Evolutionary conservation across 768 basidiomycete species (phyloP).

Genomic region (Lactarius psammicola): DNA sequence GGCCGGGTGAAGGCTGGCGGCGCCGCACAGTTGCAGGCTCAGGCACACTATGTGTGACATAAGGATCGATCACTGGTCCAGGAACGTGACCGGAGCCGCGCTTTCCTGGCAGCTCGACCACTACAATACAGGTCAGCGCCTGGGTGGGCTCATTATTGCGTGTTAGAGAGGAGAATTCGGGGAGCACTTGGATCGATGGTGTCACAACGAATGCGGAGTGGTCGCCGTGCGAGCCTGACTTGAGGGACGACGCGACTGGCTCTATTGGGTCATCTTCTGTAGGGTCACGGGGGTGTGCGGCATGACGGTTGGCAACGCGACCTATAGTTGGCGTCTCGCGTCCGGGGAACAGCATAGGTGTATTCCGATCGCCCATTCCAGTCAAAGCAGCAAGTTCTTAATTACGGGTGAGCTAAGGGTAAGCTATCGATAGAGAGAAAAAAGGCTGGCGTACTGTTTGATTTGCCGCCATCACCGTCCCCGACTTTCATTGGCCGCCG

Average conservation of each 20-base stretch:
- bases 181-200: constrained; percentile 89
- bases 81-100: constrained; percentile 40
- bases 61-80: constrained; percentile 46
- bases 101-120: constrained; percentile 87
- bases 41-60: constrained; percentile 31
- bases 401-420: constrained; percentile 22
- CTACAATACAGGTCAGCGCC: constrained; percentile 89
- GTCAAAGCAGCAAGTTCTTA: constrained; percentile 92
- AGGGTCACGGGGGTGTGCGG: constrained; percentile 48
- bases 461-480: constrained; percentile 81
- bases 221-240: constrained; percentile 37
- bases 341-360: constrained; percentile 62
- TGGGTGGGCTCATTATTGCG: constrained; percentile 69
- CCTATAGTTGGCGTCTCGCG: constrained; percentile 53
- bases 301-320: constrained; percentile 35
- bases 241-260: constrained; percentile 45
- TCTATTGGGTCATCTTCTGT: constrained; percentile 87
- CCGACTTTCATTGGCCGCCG: constrained; percentile 95
- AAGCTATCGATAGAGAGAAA: neutral
- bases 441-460: constrained; percentile 68
- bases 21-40: constrained; percentile 30
- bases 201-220: constrained; percentile 76
- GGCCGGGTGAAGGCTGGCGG: constrained; percentile 36
- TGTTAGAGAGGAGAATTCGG: constrained; percentile 84
- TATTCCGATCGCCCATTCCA: constrained; percentile 71